Evolutionary conservation across 1,284 basidiomycete species (phyloP), one percentile per base, ranked within the genome.

Genomic region (Schizophyllum commune): DNA sequence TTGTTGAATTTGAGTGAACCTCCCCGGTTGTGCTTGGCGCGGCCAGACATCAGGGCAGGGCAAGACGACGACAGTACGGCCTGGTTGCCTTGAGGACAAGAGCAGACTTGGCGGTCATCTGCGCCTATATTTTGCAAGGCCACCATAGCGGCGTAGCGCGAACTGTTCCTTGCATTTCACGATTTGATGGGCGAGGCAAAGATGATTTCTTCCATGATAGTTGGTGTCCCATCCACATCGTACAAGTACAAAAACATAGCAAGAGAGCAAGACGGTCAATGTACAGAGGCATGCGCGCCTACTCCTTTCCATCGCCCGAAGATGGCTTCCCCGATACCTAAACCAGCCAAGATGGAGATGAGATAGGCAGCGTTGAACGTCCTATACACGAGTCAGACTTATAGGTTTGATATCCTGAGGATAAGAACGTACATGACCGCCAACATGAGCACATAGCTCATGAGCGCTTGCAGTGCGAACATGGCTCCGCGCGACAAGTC

Each of bases 331-430:
- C 89, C 89, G 47, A 85, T 68, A 17, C 82, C 85, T 39, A 87
- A 70, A 7, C 88, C 88, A 3, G 79, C 61, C 19, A 90, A 68
- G 61, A 90, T 83, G 21, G 85, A 78, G 19, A 90, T 82, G 58
- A 91, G 76, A 66, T 81, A 91, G 7, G 81, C 83, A 17, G 79
- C 86, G 65, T 91, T 84, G 71, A 86, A 90, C 4, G 88, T 88
- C 89, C 89, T 91, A 57, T 22, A 63, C 57, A 5, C 2, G 22
- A 27, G 56, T 56, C 59, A 52, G 58, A 60, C 60, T 56, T 64
- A 64, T 60, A 55, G 54, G 53, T 20, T 53, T 4, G 21, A 39
- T 58, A 56, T 22, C 54, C 32, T 22, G 34, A 55, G 51, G 32
- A 54, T 34, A 52, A 22, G 59, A 60, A 69, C 86, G 72, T 73